Base-by-base conservation (phyloP, 2,329 filamentous ascomycete species). In the Alternaria viburni region DNA sequence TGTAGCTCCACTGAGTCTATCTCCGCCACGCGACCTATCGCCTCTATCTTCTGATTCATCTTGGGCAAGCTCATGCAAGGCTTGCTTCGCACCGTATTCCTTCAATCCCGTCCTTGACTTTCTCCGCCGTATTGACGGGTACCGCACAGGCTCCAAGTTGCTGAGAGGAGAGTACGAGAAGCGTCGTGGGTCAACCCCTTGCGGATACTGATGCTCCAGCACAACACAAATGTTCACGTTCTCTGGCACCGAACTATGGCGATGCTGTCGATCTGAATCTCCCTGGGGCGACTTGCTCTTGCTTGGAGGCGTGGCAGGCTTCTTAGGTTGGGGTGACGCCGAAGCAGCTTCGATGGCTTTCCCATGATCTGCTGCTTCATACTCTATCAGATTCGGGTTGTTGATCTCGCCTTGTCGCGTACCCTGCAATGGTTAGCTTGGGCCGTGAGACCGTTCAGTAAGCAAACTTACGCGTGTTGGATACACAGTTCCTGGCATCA, bases 401-500 rank as follows among this genome's bases (percentile, higher is more conserved):
- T 32, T 56, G 19, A 23, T 45, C n/a, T 63, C 52, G 3, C 59
- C 59, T 44, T 55, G 52, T 5, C 57, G 62, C 17, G 64, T 66
- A 10, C 64, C 61, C 63, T 66, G 23, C 4, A 15, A 41, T 15
- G 19, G 13, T 69, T 23, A 67, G 59, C 26, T 10, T 4, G 11
- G 9, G 2, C n/a, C 5, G n/a, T 7, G 21, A 12, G 11, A 25
- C 41, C 3, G 3, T 41, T 19, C 4, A 30, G 5, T 15, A 43
- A 12, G 28, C 12, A 4, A 21, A 57, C 67, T 60, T 62, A 73
- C 72, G 28, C 69, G 70, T 5, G 73, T 75, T 10, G 78, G 75
- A 64, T 79, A 81, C 23, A 79, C 79, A 28, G 80, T 81, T 6
- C 82, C 82, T 6, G 82, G 81, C 78, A 84, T 80, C 36, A 74